Percentiles rank a stretch among this genome's conserved stretches.
These are phyloP conservation scores for Kluyveromyces siamensis DNA, from an alignment of 805 yeast genomes.

Conservation along the genomic window DNA sequence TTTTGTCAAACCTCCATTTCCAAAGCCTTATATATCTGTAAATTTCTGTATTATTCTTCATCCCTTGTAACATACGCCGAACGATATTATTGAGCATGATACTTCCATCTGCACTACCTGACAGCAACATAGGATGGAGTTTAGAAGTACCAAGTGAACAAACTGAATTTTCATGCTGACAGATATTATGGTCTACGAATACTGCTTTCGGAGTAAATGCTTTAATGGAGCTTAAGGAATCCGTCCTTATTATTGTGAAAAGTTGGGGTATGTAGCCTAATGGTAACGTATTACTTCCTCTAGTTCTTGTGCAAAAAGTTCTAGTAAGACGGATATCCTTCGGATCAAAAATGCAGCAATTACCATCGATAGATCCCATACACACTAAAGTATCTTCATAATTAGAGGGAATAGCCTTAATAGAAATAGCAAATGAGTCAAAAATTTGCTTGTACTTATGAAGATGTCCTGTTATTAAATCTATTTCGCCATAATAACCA, in stretches of 20 bases:
- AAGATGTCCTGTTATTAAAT: slow-evolving; percentile 29
- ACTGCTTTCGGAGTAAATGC: slow-evolving; percentile 31
- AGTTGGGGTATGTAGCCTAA: slow-evolving; percentile 26
- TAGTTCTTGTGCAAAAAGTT: slow-evolving; percentile 23
- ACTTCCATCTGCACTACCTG: slow-evolving; percentile 44
- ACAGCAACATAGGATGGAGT: slow-evolving; percentile 38
- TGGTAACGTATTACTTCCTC: slow-evolving; percentile 25
- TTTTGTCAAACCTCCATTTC: slow-evolving; percentile 35
- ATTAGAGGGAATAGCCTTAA: slow-evolving; percentile 29
- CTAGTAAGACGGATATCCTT: slow-evolving; percentile 26
- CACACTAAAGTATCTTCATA: slow-evolving; percentile 27
- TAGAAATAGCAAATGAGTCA: slow-evolving; percentile 29
- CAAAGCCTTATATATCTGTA: slow-evolving; percentile 28
- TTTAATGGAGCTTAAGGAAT: slow-evolving; percentile 33
- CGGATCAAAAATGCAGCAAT: slow-evolving; percentile 29
- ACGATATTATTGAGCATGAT: slow-evolving; percentile 34
- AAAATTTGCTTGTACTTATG: slow-evolving; percentile 32
- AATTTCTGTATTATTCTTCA: slow-evolving; percentile 20
- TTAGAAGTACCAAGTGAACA: slow-evolving; percentile 33
- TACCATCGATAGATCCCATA: slow-evolving; percentile 37
- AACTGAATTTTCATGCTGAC: slow-evolving; percentile 34
- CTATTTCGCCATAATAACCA: slow-evolving; percentile 54
- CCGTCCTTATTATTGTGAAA: slow-evolving; percentile 33
- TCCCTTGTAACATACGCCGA: slow-evolving; percentile 30
- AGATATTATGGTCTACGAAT: slow-evolving; percentile 27